Conservation (phyloP, 1,139 yeast species). For the Candida sp. region DNA sequence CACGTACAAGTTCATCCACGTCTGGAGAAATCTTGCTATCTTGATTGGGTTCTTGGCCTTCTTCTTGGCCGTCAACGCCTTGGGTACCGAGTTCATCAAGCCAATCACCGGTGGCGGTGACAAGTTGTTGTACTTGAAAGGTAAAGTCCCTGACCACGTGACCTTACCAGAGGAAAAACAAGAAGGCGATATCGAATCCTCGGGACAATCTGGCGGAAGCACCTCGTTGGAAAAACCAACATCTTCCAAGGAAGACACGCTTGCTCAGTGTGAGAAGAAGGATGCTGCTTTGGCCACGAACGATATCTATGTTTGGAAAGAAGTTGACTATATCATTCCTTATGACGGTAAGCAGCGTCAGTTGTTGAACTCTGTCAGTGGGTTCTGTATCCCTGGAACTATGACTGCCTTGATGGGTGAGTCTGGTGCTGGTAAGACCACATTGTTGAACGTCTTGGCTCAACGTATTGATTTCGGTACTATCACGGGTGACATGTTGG, state of each 20-base stretch:
- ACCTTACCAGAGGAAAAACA: conserved; percentile 23
- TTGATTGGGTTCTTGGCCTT: conserved; percentile 57
- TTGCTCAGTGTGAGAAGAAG: conserved; percentile 18
- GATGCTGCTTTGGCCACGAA: conserved; percentile 26
- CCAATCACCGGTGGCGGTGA: conserved; percentile 63
- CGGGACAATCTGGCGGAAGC: not conserved
- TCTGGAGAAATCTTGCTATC: conserved; percentile 73
- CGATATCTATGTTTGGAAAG: conserved; percentile 47
- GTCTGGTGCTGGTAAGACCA: conserved; percentile 75
- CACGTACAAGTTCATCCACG: conserved; percentile 47
- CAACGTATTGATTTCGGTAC: conserved; percentile 63
- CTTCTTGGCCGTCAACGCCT: conserved; percentile 47
- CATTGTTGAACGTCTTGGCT: conserved; percentile 61
- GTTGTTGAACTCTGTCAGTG: conserved; percentile 60
- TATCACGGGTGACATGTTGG: conserved; percentile 66
- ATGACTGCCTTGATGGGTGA: conserved; percentile 78
- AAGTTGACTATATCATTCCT: conserved; percentile 45
- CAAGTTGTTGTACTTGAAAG: conserved; percentile 57
- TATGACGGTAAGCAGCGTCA: conserved; percentile 47
- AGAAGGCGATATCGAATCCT: conserved; percentile 14
- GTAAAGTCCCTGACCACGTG: conserved; percentile 45
- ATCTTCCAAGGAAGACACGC: conserved; percentile 34
- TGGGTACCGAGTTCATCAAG: conserved; percentile 54
- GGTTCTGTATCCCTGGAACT: conserved; percentile 70
- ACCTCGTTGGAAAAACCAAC: conserved; percentile 3